These are phyloP conservation scores for Fusarium protoensiforme DNA, from an alignment of 2,329 filamentous ascomycete genomes.

Conservation along the genomic window DNA sequence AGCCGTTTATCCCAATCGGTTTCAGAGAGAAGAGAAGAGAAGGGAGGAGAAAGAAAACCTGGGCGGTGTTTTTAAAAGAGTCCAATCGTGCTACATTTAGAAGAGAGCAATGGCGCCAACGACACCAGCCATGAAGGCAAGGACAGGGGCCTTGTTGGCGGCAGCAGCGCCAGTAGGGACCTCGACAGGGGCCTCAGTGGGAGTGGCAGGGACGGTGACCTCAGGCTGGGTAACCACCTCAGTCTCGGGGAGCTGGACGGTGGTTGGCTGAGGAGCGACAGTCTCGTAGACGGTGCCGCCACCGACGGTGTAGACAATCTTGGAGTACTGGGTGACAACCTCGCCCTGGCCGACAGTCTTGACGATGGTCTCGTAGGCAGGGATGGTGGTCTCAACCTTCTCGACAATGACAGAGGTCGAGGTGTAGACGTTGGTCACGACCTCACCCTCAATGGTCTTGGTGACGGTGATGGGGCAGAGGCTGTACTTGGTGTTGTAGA, in stretches of 20 bases:
- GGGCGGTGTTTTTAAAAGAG: constrained; percentile 1
- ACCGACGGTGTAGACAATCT: constrained; percentile 39
- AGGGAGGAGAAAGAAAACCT: constrained; percentile 17
- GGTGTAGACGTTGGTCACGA: constrained; percentile 40
- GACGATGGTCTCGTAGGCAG: constrained; percentile 41
- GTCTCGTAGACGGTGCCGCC: constrained; percentile 43
- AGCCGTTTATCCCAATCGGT: constrained; percentile 18
- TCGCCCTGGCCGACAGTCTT: constrained; percentile 34
- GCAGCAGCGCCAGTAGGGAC: constrained; percentile 46
- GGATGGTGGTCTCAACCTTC: constrained; percentile 53
- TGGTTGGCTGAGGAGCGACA: constrained; percentile 45
- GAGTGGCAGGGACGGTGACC: constrained; percentile 35
- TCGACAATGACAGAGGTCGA: constrained; percentile 45
- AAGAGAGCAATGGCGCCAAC: constrained; percentile 52
- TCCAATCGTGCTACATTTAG: constrained; percentile 31
- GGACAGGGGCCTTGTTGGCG: constrained; percentile 47
- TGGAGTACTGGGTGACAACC: constrained; percentile 42
- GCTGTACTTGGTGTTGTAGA: constrained; percentile 55
- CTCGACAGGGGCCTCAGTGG: constrained; percentile 33
- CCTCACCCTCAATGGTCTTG: constrained; percentile 44
- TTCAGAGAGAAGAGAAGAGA: constrained; percentile 14
- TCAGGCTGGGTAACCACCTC: constrained; percentile 34
- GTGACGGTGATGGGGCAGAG: constrained; percentile 55
- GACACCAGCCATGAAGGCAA: constrained; percentile 53
- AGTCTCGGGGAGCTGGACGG: constrained; percentile 40